phyloP scores from a whole-genome alignment of 805 yeast genomes.

The Lachancea meyersii region DNA sequence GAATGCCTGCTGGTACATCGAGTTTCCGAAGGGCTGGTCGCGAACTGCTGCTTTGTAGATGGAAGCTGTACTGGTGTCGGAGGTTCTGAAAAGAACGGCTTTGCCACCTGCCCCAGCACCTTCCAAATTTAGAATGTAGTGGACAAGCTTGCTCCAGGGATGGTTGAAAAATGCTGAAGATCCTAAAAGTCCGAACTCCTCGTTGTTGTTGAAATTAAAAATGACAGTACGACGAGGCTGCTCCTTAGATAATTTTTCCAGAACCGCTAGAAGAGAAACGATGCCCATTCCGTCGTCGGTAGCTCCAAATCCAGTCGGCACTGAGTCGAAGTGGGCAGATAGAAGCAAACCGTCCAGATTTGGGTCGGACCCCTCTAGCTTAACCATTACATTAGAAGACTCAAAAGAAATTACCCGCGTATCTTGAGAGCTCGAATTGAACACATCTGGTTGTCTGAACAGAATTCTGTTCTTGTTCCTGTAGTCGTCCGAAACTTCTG shows the following conservation, averaged over 20 bases:
- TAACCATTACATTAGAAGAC: slow-evolving; percentile 72
- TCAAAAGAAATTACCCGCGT: slow-evolving; percentile 67
- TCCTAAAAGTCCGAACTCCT: slow-evolving; percentile 82
- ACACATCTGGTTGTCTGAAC: slow-evolving; percentile 46
- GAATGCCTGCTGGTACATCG: slow-evolving; percentile 81
- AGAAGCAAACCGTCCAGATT: slow-evolving; percentile 60
- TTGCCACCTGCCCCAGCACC: slow-evolving; percentile 92
- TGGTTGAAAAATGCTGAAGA: slow-evolving; percentile 68
- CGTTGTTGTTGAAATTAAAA: slow-evolving; percentile 83
- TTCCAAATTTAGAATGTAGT: slow-evolving; percentile 72
- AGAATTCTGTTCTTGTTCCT: slow-evolving; percentile 38
- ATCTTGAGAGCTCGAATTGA: slow-evolving; percentile 36
- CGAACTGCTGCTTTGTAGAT: slow-evolving; percentile 49
- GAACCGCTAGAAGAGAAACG: slow-evolving; percentile 68
- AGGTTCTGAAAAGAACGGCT: slow-evolving; percentile 75
- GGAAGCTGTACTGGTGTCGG: slow-evolving; percentile 65
- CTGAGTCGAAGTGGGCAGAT: slow-evolving; percentile 86
- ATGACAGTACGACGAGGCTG: slow-evolving; percentile 69
- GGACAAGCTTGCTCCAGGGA: slow-evolving; percentile 59
- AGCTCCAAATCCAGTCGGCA: slow-evolving; percentile 79
- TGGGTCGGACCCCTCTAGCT: slow-evolving; percentile 57
- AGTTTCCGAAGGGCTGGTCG: slow-evolving; percentile 64
- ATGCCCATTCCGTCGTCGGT: slow-evolving; percentile 92
- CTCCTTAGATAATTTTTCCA: slow-evolving; percentile 41
- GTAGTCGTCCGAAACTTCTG: slow-evolving; percentile 35